These are phyloP conservation scores for Trichosporon coremiiforme DNA, from an alignment of 1,284 basidiomycete species.

Conservation along the genomic window DNA sequence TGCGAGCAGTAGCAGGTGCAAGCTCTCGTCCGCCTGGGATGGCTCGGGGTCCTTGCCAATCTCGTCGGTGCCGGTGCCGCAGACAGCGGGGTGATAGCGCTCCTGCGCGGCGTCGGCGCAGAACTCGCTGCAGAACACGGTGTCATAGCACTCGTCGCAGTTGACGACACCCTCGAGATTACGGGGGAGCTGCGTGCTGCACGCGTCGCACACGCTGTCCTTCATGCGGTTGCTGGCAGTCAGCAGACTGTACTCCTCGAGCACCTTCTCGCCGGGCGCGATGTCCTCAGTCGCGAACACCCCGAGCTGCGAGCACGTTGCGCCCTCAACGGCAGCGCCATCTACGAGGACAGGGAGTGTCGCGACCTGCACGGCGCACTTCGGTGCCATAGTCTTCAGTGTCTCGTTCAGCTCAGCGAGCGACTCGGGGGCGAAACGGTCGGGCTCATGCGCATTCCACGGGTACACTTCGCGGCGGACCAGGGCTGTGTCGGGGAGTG, in stretches of 20 bases:
- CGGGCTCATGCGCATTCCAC: constrained; percentile 30
- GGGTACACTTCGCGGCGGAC: constrained; percentile 29
- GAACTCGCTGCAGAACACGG: constrained; percentile 26
- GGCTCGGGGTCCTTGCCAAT: constrained; percentile 28
- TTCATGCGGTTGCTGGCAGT: constrained; percentile 29
- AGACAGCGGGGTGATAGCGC: constrained; percentile 32
- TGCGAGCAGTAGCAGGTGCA: constrained; percentile 27
- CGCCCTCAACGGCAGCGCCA: constrained; percentile 14
- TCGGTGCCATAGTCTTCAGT: constrained; percentile 21
- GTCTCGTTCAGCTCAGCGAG: constrained; percentile 27
- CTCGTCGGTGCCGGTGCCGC: constrained; percentile 25
- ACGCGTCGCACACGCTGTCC: constrained; percentile 30
- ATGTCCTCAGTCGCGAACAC: constrained; percentile 31
- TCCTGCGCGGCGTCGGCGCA: constrained; percentile 26
- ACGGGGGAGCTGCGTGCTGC: constrained; percentile 22
- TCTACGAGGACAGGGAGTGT: constrained; percentile 24
- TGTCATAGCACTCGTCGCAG: constrained; percentile 30
- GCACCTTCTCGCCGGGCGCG: constrained; percentile 28
- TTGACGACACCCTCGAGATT: constrained; percentile 12
- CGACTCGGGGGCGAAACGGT: constrained; percentile 24
- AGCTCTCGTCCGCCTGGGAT: constrained; percentile 24
- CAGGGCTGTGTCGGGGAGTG: constrained; percentile 20
- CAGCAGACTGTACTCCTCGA: constrained; percentile 28
- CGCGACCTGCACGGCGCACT: constrained; percentile 26
- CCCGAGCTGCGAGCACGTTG: constrained; percentile 27